These are phyloP conservation scores for Calonectria honghensis DNA, from an alignment of 2,329 filamentous ascomycete species.

Conservation along the genomic window DNA sequence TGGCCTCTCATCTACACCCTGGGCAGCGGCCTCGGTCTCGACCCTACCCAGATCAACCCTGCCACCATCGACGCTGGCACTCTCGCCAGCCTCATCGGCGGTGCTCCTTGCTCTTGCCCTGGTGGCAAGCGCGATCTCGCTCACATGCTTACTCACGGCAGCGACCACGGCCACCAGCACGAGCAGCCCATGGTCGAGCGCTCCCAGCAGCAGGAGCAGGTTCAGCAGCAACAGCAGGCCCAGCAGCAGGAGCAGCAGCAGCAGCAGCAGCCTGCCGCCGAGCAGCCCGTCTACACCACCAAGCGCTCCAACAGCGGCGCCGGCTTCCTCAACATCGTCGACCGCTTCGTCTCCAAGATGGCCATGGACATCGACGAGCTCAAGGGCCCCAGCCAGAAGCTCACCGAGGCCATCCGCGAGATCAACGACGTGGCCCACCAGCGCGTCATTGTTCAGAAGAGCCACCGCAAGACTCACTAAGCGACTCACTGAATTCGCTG, in stretches of 20 bases:
- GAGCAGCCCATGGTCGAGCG: background rate
- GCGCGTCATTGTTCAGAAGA: conserved; percentile 8
- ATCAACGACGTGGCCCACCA: conserved; percentile 19
- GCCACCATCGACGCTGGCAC: background rate
- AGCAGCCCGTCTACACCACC: conserved; percentile 1
- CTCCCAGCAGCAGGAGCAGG: background rate
- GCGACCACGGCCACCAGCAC: background rate
- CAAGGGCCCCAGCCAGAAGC: conserved; percentile 14
- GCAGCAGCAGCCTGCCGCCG: background rate
- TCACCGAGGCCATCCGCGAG: conserved; percentile 14
- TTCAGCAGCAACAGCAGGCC: no score
- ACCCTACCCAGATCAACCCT: conserved; percentile 20
- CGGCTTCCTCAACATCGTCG: conserved; percentile 11
- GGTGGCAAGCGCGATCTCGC: conserved; percentile 2
- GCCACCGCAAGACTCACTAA: conserved; percentile 22
- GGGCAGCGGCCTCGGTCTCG: conserved; percentile 22
- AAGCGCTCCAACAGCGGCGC: background rate
- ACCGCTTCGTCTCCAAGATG: conserved; percentile 14
- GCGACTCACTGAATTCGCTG: background rate
- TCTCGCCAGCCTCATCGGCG: conserved; percentile 1
- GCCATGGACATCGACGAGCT: conserved; percentile 22
- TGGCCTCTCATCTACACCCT: conserved; percentile 21
- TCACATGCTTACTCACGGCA: conserved; percentile 2
- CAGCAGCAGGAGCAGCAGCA: background rate
- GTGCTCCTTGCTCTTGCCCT: background rate